A percentile compares a stretch with the other conserved stretches of the same genome.
Conservation (phyloP, 2,329 filamentous ascomycete species). For the Spiromastix sp. region DNA sequence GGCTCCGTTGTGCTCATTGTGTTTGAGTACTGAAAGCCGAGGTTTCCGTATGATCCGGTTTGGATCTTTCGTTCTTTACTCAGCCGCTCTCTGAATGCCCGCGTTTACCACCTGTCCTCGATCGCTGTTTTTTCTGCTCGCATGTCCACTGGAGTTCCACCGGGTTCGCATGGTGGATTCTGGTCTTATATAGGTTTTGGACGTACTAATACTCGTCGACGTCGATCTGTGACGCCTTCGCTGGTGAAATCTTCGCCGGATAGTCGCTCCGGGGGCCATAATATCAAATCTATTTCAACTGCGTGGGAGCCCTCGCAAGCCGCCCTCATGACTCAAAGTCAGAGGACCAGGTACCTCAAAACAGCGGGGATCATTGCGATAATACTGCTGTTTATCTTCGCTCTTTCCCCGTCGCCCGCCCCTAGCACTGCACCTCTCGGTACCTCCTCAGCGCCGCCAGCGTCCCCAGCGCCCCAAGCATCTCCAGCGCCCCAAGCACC, state of each 20-base stretch:
- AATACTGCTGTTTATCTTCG: constrained; percentile 47
- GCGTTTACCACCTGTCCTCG: neutral
- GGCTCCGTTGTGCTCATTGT: no score
- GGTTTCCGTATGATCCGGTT: no score
- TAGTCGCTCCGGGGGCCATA: constrained; percentile 19
- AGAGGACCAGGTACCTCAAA: constrained; percentile 51
- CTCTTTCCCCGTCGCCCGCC: constrained; percentile 36
- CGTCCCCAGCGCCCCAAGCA: no score
- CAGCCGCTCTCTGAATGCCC: constrained; percentile 1
- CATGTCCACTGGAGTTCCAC: constrained; percentile 48
- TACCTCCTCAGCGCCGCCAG: no score
- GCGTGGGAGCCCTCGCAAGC: constrained; percentile 26
- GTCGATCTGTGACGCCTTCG: constrained; percentile 46
- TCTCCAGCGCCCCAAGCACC: no score
- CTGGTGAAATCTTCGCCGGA: no score
- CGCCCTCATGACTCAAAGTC: constrained; percentile 51
- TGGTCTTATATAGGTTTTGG: constrained; percentile 44
- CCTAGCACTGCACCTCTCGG: constrained; percentile 6
- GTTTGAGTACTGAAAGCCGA: no score
- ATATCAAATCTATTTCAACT: constrained; percentile 30
- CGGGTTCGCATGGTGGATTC: constrained; percentile 38
- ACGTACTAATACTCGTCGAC: constrained; percentile 34
- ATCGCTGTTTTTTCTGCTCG: constrained; percentile 18
- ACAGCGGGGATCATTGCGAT: constrained; percentile 50
- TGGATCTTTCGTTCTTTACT: constrained; percentile 7